These are phyloP conservation scores for Elaeagnus macrophylla DNA, from an alignment of 306 rosid species.

Conservation along the genomic window DNA sequence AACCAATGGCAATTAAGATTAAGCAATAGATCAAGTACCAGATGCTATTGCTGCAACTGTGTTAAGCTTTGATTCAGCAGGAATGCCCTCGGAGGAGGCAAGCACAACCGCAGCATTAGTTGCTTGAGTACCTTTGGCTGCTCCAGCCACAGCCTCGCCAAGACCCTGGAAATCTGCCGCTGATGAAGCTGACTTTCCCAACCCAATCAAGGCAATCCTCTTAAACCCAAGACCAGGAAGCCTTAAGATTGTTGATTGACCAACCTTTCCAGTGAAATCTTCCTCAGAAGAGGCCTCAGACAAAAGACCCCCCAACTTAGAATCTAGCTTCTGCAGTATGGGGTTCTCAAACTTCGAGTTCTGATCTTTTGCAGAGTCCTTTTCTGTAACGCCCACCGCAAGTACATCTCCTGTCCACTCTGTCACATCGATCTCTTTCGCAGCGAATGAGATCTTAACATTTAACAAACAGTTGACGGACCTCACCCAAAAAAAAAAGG, in stretches of 20 bases:
- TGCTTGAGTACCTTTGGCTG: conserved; percentile 74
- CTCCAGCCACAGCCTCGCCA: conserved; percentile 83
- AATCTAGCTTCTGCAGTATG: conserved; percentile 69
- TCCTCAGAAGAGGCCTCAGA: conserved; percentile 88
- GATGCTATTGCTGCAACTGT: conserved; percentile 73
- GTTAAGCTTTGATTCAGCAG: conserved; percentile 54
- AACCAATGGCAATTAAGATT: conserved; percentile 1
- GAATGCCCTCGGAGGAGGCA: conserved; percentile 61
- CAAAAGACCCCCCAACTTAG: conserved; percentile 71
- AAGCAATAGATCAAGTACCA: conserved; percentile 38
- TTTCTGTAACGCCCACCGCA: conserved; percentile 85
- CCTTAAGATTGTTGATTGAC: conserved; percentile 73
- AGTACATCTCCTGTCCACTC: conserved; percentile 95
- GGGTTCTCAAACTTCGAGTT: conserved; percentile 60
- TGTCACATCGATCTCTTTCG: conserved; percentile 57
- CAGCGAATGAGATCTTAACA: conserved; percentile 53
- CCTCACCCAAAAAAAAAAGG: neutral
- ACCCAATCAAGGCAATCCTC: conserved; percentile 87
- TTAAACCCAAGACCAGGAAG: conserved; percentile 67
- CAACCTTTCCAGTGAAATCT: conserved; percentile 82
- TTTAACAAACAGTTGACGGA: conserved; percentile 30
- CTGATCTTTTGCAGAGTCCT: conserved; percentile 57
- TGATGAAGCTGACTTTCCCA: conserved; percentile 60
- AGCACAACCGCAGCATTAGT: conserved; percentile 62
- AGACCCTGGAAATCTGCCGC: conserved; percentile 47